These are phyloP conservation scores for Fusarium albidum DNA, from an alignment of 2,329 filamentous ascomycete species.

Conservation along the genomic window DNA sequence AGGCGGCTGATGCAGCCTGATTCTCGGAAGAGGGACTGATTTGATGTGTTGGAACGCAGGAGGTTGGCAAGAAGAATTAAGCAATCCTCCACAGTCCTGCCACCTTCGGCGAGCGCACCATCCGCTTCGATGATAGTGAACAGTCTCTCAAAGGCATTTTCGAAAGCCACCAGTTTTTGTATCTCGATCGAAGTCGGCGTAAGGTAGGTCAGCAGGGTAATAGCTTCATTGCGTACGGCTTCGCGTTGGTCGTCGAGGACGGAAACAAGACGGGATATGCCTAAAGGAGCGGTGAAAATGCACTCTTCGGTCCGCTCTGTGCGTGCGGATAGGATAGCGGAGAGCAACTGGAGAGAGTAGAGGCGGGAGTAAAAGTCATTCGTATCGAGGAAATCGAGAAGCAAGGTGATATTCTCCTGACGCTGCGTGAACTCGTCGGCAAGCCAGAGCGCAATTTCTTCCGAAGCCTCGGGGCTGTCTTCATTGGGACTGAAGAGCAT, in stretches of 20 bases:
- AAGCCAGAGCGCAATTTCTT: slow-evolving; percentile 95
- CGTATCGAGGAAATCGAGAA: slow-evolving; percentile 88
- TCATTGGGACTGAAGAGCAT: slow-evolving; percentile 84
- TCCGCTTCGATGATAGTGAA: slow-evolving; percentile 85
- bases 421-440: slow-evolving; percentile 98
- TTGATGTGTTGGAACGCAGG: slow-evolving; percentile 84
- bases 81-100: slow-evolving; percentile 90
- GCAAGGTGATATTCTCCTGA: slow-evolving; percentile 93
- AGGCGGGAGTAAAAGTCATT: slow-evolving; percentile 90
- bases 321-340: slow-evolving; percentile 83
- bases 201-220: slow-evolving; percentile 86
- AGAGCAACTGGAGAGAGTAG: slow-evolving; percentile 89
- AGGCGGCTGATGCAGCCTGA: slow-evolving; percentile 82
- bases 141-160: slow-evolving; percentile 88
- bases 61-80: slow-evolving; percentile 91
- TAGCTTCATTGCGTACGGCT: slow-evolving; percentile 85
- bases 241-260: slow-evolving; percentile 87
- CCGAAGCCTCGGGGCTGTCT: slow-evolving; percentile 87
- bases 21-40: slow-evolving; percentile 93
- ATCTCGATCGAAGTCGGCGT: slow-evolving; percentile 88
- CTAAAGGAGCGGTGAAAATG: slow-evolving; percentile 86
- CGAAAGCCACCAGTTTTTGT: slow-evolving; percentile 94
- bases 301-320: slow-evolving; percentile 95
- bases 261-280: slow-evolving; percentile 85
- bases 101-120: slow-evolving; percentile 82